These are phyloP conservation scores for Leptomonas seymouri DNA, from an alignment of 208 protist genomes.

Conservation along the genomic window DNA sequence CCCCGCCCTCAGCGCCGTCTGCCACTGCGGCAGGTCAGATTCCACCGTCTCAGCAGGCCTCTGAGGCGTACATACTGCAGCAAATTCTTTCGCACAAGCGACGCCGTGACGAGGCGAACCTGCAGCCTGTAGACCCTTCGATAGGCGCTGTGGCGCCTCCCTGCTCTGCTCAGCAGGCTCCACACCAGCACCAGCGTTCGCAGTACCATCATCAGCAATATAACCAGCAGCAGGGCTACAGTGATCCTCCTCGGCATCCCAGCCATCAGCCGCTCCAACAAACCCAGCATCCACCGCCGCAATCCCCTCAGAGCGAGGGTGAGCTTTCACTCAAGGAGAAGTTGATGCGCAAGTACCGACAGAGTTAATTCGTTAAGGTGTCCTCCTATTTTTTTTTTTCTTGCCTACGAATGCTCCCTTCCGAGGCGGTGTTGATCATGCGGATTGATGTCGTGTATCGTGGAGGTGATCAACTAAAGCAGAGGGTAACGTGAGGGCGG, in stretches of 20 bases:
- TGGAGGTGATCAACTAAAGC: background rate
- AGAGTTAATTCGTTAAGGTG: constrained; percentile 1
- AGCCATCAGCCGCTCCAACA: constrained; percentile 1
- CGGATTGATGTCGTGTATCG: background rate
- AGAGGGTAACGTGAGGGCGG: background rate
- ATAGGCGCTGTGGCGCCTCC: background rate
- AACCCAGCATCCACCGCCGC: background rate
- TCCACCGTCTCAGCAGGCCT: constrained; percentile 17
- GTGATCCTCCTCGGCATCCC: background rate
- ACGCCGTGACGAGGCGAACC: constrained; percentile 41
- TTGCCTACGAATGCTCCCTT: too few relatives aligned
- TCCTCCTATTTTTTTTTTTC: background rate
- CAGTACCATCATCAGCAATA: background rate
- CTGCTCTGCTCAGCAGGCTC: constrained; percentile 1
- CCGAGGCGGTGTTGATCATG: background rate
- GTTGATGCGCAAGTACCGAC: constrained; percentile 58
- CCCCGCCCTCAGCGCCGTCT: background rate
- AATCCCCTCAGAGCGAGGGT: background rate
- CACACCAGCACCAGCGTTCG: background rate
- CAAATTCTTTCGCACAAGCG: constrained; percentile 71
- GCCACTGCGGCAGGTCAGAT: background rate
- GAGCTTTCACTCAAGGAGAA: constrained; percentile 58
- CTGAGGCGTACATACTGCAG: constrained; percentile 69
- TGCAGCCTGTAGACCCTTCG: background rate
- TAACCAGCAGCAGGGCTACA: background rate